These are phyloP conservation scores for Sporisorium iseilematis-ciliati DNA, from an alignment of 1,284 basidiomycete species.

Conservation along the genomic window DNA sequence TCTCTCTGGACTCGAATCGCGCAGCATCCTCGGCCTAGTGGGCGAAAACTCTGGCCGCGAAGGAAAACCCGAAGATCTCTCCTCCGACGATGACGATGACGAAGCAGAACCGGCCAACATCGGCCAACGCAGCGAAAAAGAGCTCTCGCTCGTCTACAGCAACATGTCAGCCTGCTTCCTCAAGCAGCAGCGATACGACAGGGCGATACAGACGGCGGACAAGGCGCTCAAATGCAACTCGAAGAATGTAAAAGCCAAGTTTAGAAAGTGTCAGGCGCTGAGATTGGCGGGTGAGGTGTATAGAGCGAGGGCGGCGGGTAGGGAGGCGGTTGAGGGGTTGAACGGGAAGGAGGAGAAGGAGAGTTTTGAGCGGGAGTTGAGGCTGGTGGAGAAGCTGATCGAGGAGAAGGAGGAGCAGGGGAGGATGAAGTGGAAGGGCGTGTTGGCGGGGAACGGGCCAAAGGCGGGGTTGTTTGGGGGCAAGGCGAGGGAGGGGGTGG, in stretches of 20 bases:
- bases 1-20: conserved; percentile 17
- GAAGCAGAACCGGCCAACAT: background rate
- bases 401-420: conserved; percentile 16
- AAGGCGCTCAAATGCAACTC: conserved; percentile 26
- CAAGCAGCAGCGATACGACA: conserved; percentile 17
- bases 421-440: conserved; percentile 38
- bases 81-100: conserved; percentile 6
- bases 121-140: conserved; percentile 4
- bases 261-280: conserved; percentile 25
- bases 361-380: conserved; percentile 23
- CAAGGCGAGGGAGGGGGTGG: background rate
- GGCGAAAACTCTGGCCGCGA: conserved; percentile 23
- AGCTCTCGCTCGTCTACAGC: conserved; percentile 22
- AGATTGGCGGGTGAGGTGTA: conserved; percentile 19
- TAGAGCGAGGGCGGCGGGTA: conserved; percentile 2
- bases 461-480: background rate
- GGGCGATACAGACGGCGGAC: conserved; percentile 25
- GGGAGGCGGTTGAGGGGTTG: conserved; percentile 1
- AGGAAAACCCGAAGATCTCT: conserved; percentile 21
- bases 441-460: conserved; percentile 17
- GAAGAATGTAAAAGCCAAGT: conserved; percentile 37
- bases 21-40: conserved; percentile 24
- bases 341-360: background rate
- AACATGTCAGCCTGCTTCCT: conserved; percentile 45
- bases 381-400: conserved; percentile 16